These are phyloP conservation scores for Jamesozyma piceae DNA, from an alignment of 805 yeast genomes.

Conservation along the genomic window DNA sequence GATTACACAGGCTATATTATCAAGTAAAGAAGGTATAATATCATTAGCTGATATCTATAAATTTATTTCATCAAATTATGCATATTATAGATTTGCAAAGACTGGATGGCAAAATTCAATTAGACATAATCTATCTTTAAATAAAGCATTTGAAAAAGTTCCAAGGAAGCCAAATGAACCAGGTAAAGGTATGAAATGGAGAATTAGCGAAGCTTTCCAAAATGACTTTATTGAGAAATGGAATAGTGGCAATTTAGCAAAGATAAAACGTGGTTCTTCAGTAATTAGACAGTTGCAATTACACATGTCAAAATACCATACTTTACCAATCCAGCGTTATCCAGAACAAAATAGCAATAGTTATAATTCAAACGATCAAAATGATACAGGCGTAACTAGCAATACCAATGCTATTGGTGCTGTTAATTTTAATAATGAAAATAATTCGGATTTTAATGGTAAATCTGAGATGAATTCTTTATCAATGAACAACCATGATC, in stretches of 20 bases:
- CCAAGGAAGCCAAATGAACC: slow-evolving; percentile 94
- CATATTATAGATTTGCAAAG: slow-evolving; percentile 83
- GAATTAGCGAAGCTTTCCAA: slow-evolving; percentile 74
- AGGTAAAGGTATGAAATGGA: slow-evolving; percentile 99
- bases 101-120: slow-evolving; percentile 99
- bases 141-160: slow-evolving; percentile 95
- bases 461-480: background rate
- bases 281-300: slow-evolving; percentile 73
- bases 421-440: background rate
- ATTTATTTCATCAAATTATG: slow-evolving; percentile 81
- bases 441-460: background rate
- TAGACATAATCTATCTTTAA: slow-evolving; percentile 85
- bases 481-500: background rate
- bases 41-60: slow-evolving; percentile 85
- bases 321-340: slow-evolving; percentile 33
- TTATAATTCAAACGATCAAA: background rate
- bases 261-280: slow-evolving; percentile 69
- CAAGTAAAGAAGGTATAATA: slow-evolving; percentile 78
- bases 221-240: slow-evolving; percentile 78
- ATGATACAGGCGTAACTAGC: background rate
- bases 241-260: slow-evolving; percentile 63
- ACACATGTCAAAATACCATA: slow-evolving; percentile 45
- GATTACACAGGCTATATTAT: slow-evolving; percentile 94
- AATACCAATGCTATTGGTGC: background rate
- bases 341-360: slow-evolving; percentile 3